A percentile compares a stretch with the other conserved stretches of the same genome.
These are phyloP conservation scores for Phytopythium sindhum DNA, from an alignment of 352 stramenopile genomes.

Conservation along the genomic window DNA sequence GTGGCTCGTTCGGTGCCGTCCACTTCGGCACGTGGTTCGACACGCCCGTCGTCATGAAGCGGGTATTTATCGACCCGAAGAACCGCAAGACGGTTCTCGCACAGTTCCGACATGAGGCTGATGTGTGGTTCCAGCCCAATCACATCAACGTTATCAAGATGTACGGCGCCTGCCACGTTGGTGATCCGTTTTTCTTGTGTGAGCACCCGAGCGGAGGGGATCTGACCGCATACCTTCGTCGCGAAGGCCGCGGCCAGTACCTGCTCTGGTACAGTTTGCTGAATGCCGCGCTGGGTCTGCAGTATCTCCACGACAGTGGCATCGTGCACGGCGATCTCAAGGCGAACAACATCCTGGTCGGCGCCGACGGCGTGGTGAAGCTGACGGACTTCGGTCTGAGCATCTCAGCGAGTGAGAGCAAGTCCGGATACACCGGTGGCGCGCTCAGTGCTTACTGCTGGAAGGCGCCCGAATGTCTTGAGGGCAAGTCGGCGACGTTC, in stretches of 20 bases:
- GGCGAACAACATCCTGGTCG: conserved; percentile 34
- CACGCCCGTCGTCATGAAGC: conserved; percentile 24
- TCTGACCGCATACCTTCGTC: conserved; percentile 18
- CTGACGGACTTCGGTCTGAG: conserved; percentile 31
- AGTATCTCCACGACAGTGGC: conserved; percentile 30
- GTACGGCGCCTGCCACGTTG: conserved; percentile 29
- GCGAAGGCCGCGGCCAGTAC: neutral
- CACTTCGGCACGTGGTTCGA: conserved; percentile 24
- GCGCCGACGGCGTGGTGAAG: conserved; percentile 21
- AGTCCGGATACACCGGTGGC: neutral
- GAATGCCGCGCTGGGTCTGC: conserved; percentile 20
- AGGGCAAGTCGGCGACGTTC: neutral
- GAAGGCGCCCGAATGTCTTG: conserved; percentile 29
- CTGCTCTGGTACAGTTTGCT: conserved; percentile 19
- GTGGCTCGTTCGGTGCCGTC: conserved; percentile 19
- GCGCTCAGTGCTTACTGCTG: conserved; percentile 20
- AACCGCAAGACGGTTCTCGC: neutral
- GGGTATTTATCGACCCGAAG: conserved; percentile 11
- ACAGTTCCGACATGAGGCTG: conserved; percentile 25
- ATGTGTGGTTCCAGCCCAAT: conserved; percentile 25
- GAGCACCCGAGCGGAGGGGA: conserved; percentile 22
- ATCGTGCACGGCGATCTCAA: conserved; percentile 35
- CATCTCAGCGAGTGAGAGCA: conserved; percentile 2
- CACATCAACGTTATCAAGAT: conserved; percentile 30
- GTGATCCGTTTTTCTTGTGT: conserved; percentile 31